Conservation (phyloP, 192 early-diverging fungal genomes). For the Endogone sp. region DNA sequence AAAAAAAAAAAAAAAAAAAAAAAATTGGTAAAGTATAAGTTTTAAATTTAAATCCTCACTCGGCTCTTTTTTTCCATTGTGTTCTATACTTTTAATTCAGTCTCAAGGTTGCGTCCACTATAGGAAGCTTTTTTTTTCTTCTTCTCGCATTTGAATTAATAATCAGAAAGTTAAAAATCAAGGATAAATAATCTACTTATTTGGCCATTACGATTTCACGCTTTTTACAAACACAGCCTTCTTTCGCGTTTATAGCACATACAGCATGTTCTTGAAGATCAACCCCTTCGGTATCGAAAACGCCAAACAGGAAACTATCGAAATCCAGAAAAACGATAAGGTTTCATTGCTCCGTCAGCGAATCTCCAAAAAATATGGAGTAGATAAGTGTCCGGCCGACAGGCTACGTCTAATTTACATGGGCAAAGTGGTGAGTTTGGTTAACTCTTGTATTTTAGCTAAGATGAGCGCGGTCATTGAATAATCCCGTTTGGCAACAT, state of each 20-base stretch:
- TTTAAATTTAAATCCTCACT: too few relatives aligned
- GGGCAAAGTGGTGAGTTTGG: conserved; percentile 13
- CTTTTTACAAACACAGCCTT: not conserved
- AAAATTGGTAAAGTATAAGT: too few relatives aligned
- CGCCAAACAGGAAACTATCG: not conserved
- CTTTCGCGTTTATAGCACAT: not conserved
- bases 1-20: too few relatives aligned
- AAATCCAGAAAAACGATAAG: conserved; percentile 1
- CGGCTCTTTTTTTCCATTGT: too few relatives aligned
- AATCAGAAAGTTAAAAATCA: too few relatives aligned
- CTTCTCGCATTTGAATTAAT: too few relatives aligned
- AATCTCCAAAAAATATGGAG: not conserved
- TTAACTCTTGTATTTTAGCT: not conserved
- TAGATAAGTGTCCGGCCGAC: not conserved
- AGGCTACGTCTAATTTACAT: conserved; percentile 2
- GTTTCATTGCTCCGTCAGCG: conserved; percentile 3
- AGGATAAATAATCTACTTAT: too few relatives aligned
- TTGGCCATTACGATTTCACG: too few relatives aligned
- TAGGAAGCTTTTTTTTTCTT: too few relatives aligned
- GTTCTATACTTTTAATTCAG: too few relatives aligned
- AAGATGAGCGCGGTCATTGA: not conserved
- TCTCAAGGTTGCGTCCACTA: too few relatives aligned
- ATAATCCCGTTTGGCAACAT: not conserved
- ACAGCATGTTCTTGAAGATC: not conserved
- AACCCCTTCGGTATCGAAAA: not conserved